Percentiles rank a stretch among this genome's conserved stretches.
These are phyloP conservation scores for Peniophora sp. DNA, from an alignment of 1,284 basidiomycete genomes.

Conservation along the genomic window DNA sequence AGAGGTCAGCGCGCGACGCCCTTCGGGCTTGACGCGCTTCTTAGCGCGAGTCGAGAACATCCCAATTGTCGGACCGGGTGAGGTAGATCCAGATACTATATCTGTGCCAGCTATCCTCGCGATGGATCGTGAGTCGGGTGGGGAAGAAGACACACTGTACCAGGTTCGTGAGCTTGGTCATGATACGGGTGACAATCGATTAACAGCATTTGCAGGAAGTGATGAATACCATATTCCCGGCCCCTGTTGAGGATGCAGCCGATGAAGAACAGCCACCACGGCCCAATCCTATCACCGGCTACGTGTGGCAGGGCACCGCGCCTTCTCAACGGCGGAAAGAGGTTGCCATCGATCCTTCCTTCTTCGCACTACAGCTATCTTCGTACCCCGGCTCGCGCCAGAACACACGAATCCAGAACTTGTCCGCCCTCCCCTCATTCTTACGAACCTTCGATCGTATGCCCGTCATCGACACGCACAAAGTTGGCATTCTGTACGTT, in stretches of 20 bases:
- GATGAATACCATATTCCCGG: conserved; percentile 8
- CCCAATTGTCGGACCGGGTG: conserved; percentile 75
- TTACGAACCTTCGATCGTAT: conserved; percentile 76
- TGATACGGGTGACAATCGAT: neutral
- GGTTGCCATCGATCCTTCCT: conserved; percentile 81
- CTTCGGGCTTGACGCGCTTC: conserved; percentile 86
- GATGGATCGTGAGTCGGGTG: conserved; percentile 51
- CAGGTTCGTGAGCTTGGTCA: conserved; percentile 9
- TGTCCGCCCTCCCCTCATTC: conserved; percentile 41
- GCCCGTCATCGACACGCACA: conserved; percentile 96
- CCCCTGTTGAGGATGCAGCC: conserved; percentile 11
- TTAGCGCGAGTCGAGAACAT: conserved; percentile 90
- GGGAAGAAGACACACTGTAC: conserved; percentile 12
- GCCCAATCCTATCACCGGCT: conserved; percentile 68
- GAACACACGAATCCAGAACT: conserved; percentile 47
- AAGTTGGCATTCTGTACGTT: conserved; percentile 95
- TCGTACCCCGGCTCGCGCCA: conserved; percentile 52
- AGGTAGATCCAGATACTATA: conserved; percentile 70
- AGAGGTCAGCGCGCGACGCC: conserved; percentile 79
- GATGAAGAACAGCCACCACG: conserved; percentile 20
- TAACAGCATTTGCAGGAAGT: conserved; percentile 8
- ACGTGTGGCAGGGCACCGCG: conserved; percentile 79
- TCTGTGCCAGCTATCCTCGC: conserved; percentile 68
- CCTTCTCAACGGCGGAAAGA: conserved; percentile 84
- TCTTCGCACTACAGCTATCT: conserved; percentile 83